Percentiles rank a stretch among this genome's conserved stretches.
Conservation (phyloP, 1,139 yeast species). For the Kluyveromyces sp. region DNA sequence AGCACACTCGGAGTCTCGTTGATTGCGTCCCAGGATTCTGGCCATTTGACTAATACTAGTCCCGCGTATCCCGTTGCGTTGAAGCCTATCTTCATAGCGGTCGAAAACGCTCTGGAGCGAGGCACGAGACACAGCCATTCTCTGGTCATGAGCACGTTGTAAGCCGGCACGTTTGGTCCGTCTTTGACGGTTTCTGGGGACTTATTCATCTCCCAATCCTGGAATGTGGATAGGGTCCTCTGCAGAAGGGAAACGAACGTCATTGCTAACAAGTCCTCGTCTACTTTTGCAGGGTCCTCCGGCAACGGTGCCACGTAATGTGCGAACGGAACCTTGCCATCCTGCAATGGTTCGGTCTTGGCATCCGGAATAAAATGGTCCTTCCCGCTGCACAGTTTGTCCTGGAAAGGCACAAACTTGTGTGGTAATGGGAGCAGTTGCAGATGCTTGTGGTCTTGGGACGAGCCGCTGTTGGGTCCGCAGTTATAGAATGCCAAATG, state of each 20-base stretch:
- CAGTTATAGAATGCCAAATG: slow-evolving; percentile 82
- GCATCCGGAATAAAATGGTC: slow-evolving; percentile 48
- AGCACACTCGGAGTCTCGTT: slow-evolving; percentile 34
- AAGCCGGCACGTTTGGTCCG: slow-evolving; percentile 39
- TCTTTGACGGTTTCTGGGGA: slow-evolving; percentile 37
- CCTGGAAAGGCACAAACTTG: slow-evolving; percentile 55
- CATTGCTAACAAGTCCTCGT: slow-evolving; percentile 47
- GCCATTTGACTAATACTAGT: slow-evolving; percentile 64
- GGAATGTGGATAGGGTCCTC: slow-evolving; percentile 58
- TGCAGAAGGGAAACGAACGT: slow-evolving; percentile 66
- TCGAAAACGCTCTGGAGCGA: slow-evolving; percentile 40
- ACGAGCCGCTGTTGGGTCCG: slow-evolving; percentile 85
- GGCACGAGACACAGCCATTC: slow-evolving; percentile 86
- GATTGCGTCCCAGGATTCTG: slow-evolving; percentile 42
- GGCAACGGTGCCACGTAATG: slow-evolving; percentile 73
- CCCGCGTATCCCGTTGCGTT: slow-evolving; percentile 83
- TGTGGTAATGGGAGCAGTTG: slow-evolving; percentile 74
- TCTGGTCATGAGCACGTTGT: slow-evolving; percentile 74
- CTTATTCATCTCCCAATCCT: slow-evolving; percentile 35
- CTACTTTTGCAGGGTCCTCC: slow-evolving; percentile 37
- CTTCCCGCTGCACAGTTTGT: slow-evolving; percentile 41
- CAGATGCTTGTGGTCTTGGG: slow-evolving; percentile 86
- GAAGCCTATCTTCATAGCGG: slow-evolving; percentile 44
- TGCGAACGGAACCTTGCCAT: slow-evolving; percentile 63
- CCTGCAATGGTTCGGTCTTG: slow-evolving; percentile 53